Evolutionary conservation across 2,329 filamentous ascomycete genomes (phyloP).

Genomic region (Xylariaceae sp.): DNA sequence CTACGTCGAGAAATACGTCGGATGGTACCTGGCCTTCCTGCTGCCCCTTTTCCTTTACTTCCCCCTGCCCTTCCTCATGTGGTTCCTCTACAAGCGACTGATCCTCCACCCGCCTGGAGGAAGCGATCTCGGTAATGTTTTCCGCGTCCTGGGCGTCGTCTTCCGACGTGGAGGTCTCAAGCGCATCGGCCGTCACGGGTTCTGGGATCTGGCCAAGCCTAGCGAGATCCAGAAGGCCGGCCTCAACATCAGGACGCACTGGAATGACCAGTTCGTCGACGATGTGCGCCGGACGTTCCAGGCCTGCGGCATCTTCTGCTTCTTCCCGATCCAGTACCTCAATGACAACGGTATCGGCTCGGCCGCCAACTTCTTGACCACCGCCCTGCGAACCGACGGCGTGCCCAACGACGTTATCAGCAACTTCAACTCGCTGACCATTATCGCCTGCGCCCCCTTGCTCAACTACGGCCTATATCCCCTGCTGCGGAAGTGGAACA

Average conservation of each 20-base stretch:
- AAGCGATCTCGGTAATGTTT: slow-evolving; percentile 40
- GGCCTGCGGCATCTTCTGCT: slow-evolving; percentile 56
- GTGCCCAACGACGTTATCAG: slow-evolving; percentile 45
- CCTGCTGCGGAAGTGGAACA: slow-evolving; percentile 33
- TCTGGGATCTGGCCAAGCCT: slow-evolving; percentile 57
- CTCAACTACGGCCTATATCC: slow-evolving; percentile 45
- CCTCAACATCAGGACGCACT: slow-evolving; percentile 36
- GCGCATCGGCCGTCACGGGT: slow-evolving; percentile 39
- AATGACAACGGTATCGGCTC: slow-evolving; percentile 47
- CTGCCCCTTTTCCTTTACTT: slow-evolving; percentile 40
- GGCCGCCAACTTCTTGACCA: slow-evolving; percentile 42
- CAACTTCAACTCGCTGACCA: slow-evolving; percentile 47
- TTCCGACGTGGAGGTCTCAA: slow-evolving; percentile 36
- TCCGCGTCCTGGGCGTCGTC: slow-evolving; percentile 36
- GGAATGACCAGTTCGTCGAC: slow-evolving; percentile 64
- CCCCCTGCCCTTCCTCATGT: slow-evolving; percentile 37
- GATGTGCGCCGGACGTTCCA: slow-evolving; percentile 56
- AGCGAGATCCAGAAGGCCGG: slow-evolving; percentile 42
- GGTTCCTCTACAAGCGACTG: slow-evolving; percentile 38
- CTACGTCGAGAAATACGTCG: slow-evolving; percentile 47
- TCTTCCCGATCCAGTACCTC: slow-evolving; percentile 41
- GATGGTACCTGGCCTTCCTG: slow-evolving; percentile 45
- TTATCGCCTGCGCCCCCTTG: slow-evolving; percentile 42
- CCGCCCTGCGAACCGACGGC: slow-evolving; percentile 43
- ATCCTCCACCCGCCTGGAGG: slow-evolving; percentile 41